Evolutionary conservation across 108 stramenopile genomes (phyloP), one percentile per base, ranked within the genome.

Genomic region (Heterococcus sp.): DNA sequence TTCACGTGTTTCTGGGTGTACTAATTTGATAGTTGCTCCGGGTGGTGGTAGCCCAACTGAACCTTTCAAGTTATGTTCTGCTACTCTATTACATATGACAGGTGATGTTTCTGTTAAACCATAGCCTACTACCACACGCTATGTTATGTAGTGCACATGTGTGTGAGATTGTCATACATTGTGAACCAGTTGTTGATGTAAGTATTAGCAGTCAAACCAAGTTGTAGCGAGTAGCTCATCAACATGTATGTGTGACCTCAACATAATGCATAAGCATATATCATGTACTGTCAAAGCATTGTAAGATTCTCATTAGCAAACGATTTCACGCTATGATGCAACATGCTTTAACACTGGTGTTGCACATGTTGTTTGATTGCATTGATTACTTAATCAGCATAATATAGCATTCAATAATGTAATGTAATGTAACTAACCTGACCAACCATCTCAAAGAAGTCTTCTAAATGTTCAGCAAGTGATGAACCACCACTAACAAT

Each of bases 401-500:
- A 21, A 58, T 58, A 58, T 21, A 58, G n/a, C 46, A 21, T 58
- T 8, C 14, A 14, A 21, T 58, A 8, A 58, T 14, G 46, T 14
- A 58, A 58, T 21, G 46, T 58, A 58, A 68, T 29, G 33, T 38
- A 5, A 28, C 74, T 5, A 65, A 77, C 76, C 46, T 94, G 83
- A 8, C 93, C 93, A 30, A 90, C 90, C 40, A 91, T 91, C 72
- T 93, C 92, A 81, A 94, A 96, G 89, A 96, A 96, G 30, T 80
- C 79, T 72, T 96, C 95, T 38, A 96, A 84, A 3, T 86, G 88
- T 26, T 92, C 91, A n/a, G 93, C 86, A 67, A 96, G 86, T 14
- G 94, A 93, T 66, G 91, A 91, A 74, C 95, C 95, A 46, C 95
- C 95, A 5, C 88, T 86, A 73, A 96, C 93, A 32, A 96, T 92